These are phyloP conservation scores for Melanomma pulvis-pyrius DNA, from an alignment of 495 filamentous ascomycete species.

Conservation along the genomic window DNA sequence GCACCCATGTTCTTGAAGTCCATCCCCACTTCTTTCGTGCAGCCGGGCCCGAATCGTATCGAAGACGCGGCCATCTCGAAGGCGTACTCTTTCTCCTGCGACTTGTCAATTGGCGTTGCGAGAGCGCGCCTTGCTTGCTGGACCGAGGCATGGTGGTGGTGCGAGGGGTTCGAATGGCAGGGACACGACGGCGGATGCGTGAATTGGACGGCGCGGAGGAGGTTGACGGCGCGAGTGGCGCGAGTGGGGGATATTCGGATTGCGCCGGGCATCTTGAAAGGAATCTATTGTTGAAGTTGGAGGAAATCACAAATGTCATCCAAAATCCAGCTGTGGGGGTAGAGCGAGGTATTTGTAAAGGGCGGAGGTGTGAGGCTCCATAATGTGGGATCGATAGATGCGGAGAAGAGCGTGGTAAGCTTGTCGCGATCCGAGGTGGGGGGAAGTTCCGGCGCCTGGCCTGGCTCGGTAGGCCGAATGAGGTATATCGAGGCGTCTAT, in stretches of 20 bases:
- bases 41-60: constrained; percentile 90
- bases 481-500: background rate
- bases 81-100: constrained; percentile 89
- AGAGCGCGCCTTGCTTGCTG: constrained; percentile 62
- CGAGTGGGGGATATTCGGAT: constrained; percentile 54
- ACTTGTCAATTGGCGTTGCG: constrained; percentile 71
- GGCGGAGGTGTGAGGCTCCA: background rate
- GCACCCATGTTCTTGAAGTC: constrained; percentile 89
- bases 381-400: background rate
- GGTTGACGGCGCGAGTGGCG: constrained; percentile 74
- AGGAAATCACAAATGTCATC: background rate
- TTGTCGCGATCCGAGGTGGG: constrained; percentile 2
- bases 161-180: constrained; percentile 85
- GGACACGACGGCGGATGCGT: constrained; percentile 88
- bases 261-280: constrained; percentile 4
- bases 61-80: constrained; percentile 97
- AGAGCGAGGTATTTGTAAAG: background rate
- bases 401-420: constrained; percentile 6
- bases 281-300: background rate
- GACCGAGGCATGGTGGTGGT: constrained; percentile 54
- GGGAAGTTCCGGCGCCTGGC: background rate
- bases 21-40: constrained; percentile 98
- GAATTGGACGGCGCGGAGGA: constrained; percentile 87
- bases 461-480: background rate
- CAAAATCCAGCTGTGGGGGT: background rate